Evolutionary conservation across 2,329 filamentous ascomycete genomes (phyloP).

Genomic region (Epichloe amarillans): DNA sequence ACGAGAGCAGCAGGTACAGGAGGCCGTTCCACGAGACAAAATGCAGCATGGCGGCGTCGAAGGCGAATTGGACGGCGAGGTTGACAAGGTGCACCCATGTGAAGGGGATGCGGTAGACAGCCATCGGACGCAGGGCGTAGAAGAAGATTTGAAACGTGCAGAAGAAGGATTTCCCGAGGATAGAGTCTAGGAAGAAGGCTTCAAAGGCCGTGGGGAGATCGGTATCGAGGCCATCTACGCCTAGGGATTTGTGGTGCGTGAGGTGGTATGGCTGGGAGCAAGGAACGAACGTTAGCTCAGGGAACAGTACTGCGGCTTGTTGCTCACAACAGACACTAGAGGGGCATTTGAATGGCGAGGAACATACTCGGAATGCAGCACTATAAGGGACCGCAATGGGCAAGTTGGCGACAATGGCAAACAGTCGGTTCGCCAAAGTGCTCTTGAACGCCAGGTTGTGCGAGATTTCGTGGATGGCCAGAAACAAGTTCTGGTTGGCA

Average conservation of each 20-base stretch:
- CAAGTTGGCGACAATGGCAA: constrained; percentile 89
- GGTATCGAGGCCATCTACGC: constrained; percentile 89
- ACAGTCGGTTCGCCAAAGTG: constrained; percentile 63
- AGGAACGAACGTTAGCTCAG: not conserved
- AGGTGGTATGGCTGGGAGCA: constrained; percentile 71
- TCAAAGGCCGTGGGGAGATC: constrained; percentile 88
- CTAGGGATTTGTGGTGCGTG: constrained; percentile 96
- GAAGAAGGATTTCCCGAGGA: constrained; percentile 96
- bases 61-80: constrained; percentile 59
- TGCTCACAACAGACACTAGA: not conserved
- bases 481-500: constrained; percentile 95
- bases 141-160: constrained; percentile 99
- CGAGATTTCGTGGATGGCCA: constrained; percentile 97
- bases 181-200: constrained; percentile 83
- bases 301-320: not conserved
- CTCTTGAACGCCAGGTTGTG: constrained; percentile 92
- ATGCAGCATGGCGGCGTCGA: constrained; percentile 59
- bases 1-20: constrained; percentile 74
- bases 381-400: constrained; percentile 95
- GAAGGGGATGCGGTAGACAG: constrained; percentile 79
- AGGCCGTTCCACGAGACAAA: constrained; percentile 50
- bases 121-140: constrained; percentile 92
- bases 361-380: constrained; percentile 73
- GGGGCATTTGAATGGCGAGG: not conserved
- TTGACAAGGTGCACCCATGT: constrained; percentile 78